phyloP scores from a whole-genome alignment of 1,284 basidiomycete species.

The Cutaneotrichosporon sp. region DNA sequence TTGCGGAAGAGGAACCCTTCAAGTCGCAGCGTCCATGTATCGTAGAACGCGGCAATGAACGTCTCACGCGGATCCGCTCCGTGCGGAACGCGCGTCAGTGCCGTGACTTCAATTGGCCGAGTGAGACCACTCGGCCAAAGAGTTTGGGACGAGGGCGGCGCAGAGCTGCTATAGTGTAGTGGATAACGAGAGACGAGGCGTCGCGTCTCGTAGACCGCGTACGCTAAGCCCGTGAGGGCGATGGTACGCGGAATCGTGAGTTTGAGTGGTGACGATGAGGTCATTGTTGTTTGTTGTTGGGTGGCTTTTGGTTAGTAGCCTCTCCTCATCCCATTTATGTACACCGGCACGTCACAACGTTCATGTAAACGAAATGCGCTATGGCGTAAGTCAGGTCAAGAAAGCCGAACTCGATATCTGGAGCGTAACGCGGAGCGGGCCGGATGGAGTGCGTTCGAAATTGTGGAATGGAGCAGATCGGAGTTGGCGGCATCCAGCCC shows the following conservation, averaged over 20 bases:
- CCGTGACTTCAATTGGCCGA: background rate
- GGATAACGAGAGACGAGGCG: background rate
- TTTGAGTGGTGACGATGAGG: background rate
- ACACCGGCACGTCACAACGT: no score
- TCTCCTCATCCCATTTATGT: no score
- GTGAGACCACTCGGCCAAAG: background rate
- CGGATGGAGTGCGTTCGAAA: background rate
- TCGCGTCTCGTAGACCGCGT: background rate
- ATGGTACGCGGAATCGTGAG: background rate
- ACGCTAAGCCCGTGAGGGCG: background rate
- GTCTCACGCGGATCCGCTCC: constrained; percentile 10
- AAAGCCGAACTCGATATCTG: no score
- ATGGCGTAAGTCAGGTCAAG: no score
- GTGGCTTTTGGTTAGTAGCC: background rate
- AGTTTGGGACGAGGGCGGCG: background rate
- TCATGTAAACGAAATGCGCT: no score
- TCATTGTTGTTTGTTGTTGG: background rate
- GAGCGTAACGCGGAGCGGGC: no score
- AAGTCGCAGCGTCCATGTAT: constrained; percentile 15
- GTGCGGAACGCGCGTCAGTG: background rate
- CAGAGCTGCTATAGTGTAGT: background rate
- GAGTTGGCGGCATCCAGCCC: background rate
- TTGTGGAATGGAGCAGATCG: background rate
- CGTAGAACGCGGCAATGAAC: constrained; percentile 12
- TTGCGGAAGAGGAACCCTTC: constrained; percentile 5